phyloP scores from a whole-genome alignment of 148 eudicot species.

The Salicornia ramosissima region DNA sequence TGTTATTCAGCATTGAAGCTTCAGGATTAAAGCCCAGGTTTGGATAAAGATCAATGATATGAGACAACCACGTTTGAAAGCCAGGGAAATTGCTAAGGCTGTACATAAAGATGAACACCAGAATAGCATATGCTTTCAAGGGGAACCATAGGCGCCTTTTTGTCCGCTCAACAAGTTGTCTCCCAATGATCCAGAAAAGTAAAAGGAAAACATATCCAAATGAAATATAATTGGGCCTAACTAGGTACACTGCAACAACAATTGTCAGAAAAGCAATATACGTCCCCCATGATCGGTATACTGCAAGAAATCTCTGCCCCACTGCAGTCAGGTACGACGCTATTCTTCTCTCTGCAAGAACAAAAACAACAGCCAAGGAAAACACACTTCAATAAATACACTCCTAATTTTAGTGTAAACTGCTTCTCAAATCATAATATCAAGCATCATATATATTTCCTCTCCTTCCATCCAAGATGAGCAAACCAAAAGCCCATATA shows the following conservation, averaged over 20 bases:
- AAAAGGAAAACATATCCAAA: slow-evolving; percentile 91
- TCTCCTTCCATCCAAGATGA: too few species aligned
- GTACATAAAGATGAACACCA: slow-evolving; percentile 72
- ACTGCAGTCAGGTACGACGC: slow-evolving; percentile 83
- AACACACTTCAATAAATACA: too few species aligned
- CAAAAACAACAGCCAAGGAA: slow-evolving; percentile 19
- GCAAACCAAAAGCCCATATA: too few species aligned
- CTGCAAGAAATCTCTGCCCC: slow-evolving; percentile 63
- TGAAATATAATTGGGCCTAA: slow-evolving; percentile 77
- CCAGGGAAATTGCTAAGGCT: slow-evolving; percentile 77
- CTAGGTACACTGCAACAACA: slow-evolving; percentile 77
- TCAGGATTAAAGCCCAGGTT: slow-evolving; percentile 66
- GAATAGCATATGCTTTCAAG: slow-evolving; percentile 70
- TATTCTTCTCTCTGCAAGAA: slow-evolving; percentile 77
- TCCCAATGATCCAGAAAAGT: slow-evolving; percentile 88
- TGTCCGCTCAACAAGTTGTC: slow-evolving; percentile 88
- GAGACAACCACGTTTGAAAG: slow-evolving; percentile 63
- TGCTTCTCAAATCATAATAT: too few species aligned
- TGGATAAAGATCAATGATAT: slow-evolving; percentile 52
- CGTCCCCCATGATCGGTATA: slow-evolving; percentile 87
- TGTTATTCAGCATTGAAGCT: slow-evolving; percentile 69
- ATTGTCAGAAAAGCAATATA: slow-evolving; percentile 88
- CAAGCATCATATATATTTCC: too few species aligned
- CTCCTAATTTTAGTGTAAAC: too few species aligned
- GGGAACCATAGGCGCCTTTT: slow-evolving; percentile 90